These are phyloP conservation scores for Saccharum hybrid DNA, from an alignment of 202 grass and related monocot genomes.

Conservation along the genomic window DNA sequence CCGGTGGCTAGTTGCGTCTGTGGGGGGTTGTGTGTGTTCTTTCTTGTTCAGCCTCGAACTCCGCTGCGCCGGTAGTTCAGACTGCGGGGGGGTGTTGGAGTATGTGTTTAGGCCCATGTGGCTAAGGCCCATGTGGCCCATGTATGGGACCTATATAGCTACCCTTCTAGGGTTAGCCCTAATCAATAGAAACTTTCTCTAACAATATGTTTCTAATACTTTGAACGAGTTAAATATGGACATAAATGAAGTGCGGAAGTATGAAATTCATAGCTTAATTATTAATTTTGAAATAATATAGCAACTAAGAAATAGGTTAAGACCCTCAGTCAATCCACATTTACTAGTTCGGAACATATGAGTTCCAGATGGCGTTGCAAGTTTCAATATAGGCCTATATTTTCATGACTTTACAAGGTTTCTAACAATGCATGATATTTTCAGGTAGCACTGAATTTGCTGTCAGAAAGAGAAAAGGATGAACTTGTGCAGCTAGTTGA, in stretches of 20 bases:
- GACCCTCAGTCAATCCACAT: conserved; percentile 5
- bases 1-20: too few species aligned
- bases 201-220: conserved; percentile 14
- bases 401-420: conserved; percentile 34
- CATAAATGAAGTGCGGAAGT: conserved; percentile 11
- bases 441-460: conserved; percentile 84
- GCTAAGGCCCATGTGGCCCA: too few species aligned
- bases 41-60: too few species aligned
- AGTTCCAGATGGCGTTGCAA: not conserved
- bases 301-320: conserved; percentile 24
- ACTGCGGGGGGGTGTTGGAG: too few species aligned
- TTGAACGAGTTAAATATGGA: not conserved
- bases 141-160: too few species aligned
- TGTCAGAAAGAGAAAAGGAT: conserved; percentile 84
- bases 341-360: conserved; percentile 20
- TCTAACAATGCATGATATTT: conserved; percentile 43
- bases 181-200: too few species aligned
- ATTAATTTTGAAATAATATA: conserved; percentile 29
- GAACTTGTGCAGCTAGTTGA: conserved; percentile 78
- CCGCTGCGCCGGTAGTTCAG: too few species aligned
- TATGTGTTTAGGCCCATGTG: too few species aligned
- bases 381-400: conserved; percentile 21
- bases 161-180: too few species aligned
- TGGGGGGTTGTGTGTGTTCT: too few species aligned
- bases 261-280: conserved; percentile 15